phyloP scores from a whole-genome alignment of 768 basidiomycete species.

The Pleurotus platypus region DNA sequence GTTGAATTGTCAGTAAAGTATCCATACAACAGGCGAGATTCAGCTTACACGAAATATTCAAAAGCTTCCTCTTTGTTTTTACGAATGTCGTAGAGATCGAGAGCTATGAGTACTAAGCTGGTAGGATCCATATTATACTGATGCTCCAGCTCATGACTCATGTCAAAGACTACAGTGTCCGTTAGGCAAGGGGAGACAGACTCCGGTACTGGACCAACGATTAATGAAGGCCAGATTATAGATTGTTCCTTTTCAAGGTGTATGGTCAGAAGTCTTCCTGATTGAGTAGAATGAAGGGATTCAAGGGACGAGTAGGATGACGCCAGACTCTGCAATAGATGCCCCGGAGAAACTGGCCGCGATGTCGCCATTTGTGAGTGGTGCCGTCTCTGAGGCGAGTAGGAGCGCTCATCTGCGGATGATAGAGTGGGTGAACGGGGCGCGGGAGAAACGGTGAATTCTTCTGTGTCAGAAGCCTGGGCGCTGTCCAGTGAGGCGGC shows the following conservation, averaged over 20 bases:
- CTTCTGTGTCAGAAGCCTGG: slow-evolving; percentile 70
- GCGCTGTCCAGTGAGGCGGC: slow-evolving; percentile 78
- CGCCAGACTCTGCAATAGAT: slow-evolving; percentile 48
- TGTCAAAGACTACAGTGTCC: slow-evolving; percentile 50
- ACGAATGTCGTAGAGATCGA: slow-evolving; percentile 72
- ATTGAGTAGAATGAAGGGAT: slow-evolving; percentile 53
- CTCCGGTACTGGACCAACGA: slow-evolving; percentile 71
- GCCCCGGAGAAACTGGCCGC: slow-evolving; percentile 55
- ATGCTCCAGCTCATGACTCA: slow-evolving; percentile 49
- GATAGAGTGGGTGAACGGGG: slow-evolving; percentile 60
- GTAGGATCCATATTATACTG: slow-evolving; percentile 87
- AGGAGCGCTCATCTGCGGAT: slow-evolving; percentile 43
- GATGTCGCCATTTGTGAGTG: slow-evolving; percentile 32
- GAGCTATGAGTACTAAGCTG: slow-evolving; percentile 65
- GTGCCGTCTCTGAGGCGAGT: slow-evolving; percentile 23
- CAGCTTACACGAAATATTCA: slow-evolving; percentile 72
- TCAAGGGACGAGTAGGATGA: slow-evolving; percentile 82
- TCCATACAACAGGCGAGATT: not conserved
- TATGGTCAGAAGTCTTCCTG: slow-evolving; percentile 70
- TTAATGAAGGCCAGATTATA: slow-evolving; percentile 78
- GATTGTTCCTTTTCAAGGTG: slow-evolving; percentile 80
- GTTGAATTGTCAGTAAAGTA: slow-evolving; percentile 5
- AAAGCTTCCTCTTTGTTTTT: slow-evolving; percentile 77
- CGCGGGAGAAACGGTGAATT: slow-evolving; percentile 53
- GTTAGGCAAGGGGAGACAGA: slow-evolving; percentile 49